Evolutionary conservation across 768 basidiomycete genomes (phyloP).

Genomic region (Kwoniella heveanensis): DNA sequence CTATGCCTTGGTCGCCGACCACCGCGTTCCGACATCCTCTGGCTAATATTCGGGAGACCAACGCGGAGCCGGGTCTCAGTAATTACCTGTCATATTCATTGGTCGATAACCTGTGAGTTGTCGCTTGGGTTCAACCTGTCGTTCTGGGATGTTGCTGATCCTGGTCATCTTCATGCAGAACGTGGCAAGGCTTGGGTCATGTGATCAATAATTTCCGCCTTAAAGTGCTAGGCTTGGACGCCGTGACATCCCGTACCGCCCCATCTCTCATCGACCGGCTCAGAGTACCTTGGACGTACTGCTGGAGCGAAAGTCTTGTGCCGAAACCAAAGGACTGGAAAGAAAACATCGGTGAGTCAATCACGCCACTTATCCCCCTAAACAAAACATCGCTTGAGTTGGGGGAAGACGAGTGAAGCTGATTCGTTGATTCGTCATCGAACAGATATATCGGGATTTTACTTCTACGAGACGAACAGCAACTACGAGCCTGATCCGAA

Average conservation of each 20-base stretch:
- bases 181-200: constrained; percentile 60
- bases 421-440: neutral
- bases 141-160: neutral
- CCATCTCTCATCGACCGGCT: constrained; percentile 62
- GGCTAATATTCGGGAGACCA: constrained; percentile 63
- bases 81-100: constrained; percentile 64
- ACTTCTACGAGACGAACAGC: constrained; percentile 64
- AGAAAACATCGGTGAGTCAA: constrained; percentile 62
- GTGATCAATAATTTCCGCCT: constrained; percentile 64
- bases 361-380: neutral
- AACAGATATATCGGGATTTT: constrained; percentile 68
- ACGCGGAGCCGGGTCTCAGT: constrained; percentile 61
- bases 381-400: neutral
- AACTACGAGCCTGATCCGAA: constrained; percentile 61
- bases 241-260: constrained; percentile 60
- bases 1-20: constrained; percentile 68
- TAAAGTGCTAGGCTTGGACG: constrained; percentile 59
- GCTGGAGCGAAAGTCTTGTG: constrained; percentile 65
- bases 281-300: constrained; percentile 67
- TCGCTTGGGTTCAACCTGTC: neutral
- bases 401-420: neutral
- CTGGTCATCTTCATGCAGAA: constrained; percentile 4
- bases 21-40: constrained; percentile 64
- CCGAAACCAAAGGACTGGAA: constrained; percentile 69
- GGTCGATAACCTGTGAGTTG: constrained; percentile 62